Conservation (phyloP, 108 stramenopile genomes). For the Cyclotella kingstonii region DNA sequence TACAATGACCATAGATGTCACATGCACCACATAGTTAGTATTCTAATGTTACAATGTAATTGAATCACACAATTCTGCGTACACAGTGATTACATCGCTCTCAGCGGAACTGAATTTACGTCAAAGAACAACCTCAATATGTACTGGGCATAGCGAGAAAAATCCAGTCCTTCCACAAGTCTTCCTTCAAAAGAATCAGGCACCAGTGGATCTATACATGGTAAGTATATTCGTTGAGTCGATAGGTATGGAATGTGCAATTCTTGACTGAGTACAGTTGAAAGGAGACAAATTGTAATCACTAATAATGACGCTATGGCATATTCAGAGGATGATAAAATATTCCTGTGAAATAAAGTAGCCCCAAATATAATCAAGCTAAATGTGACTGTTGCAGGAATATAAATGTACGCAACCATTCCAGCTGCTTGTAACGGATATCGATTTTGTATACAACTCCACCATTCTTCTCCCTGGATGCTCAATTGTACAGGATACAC, state of each 20-base stretch:
- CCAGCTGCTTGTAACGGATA: slow-evolving; percentile 3
- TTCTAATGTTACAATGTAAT: no score
- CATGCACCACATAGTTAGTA: no score
- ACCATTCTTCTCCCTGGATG: slow-evolving; percentile 6
- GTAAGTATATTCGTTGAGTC: slow-evolving; percentile 13
- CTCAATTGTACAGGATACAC: slow-evolving; percentile 10
- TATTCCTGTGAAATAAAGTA: slow-evolving; percentile 10
- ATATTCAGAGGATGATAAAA: neutral
- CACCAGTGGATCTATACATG: slow-evolving; percentile 10
- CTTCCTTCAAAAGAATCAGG: neutral
- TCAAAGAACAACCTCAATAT: neutral
- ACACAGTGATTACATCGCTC: no score
- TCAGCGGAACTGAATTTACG: neutral
- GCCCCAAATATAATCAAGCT: slow-evolving; percentile 18
- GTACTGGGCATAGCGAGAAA: neutral
- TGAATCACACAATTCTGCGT: no score
- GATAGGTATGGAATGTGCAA: slow-evolving; percentile 10
- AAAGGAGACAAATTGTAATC: neutral
- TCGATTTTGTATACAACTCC: slow-evolving; percentile 9
- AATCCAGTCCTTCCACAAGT: slow-evolving; percentile 4
- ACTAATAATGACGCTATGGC: neutral
- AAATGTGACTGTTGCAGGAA: slow-evolving; percentile 12
- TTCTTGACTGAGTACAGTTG: slow-evolving; percentile 9
- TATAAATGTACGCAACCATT: slow-evolving; percentile 13
- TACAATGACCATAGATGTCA: no score